These are phyloP conservation scores for Pichia norvegensis DNA, from an alignment of 1,139 yeast species.

Conservation along the genomic window DNA sequence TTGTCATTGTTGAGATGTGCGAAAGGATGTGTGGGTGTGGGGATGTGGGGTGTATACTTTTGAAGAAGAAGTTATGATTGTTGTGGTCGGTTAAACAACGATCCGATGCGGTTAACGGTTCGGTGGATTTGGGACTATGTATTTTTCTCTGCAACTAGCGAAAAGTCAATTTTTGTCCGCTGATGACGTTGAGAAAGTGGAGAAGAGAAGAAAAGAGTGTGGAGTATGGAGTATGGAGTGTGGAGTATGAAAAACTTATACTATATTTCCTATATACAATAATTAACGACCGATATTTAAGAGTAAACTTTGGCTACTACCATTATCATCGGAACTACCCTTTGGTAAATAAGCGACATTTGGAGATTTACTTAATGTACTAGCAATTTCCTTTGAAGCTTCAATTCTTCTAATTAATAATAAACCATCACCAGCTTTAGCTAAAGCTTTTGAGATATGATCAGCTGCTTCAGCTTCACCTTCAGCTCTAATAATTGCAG, in stretches of 20 bases:
- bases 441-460: constrained; percentile 84
- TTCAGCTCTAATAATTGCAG: constrained; percentile 92
- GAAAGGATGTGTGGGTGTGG: too few species aligned
- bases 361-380: constrained; percentile 71
- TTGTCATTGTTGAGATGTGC: not conserved
- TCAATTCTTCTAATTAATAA: constrained; percentile 91
- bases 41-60: too few species aligned
- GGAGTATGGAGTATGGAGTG: too few species aligned
- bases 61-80: too few species aligned
- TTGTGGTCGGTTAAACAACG: too few species aligned
- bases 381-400: constrained; percentile 93
- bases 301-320: constrained; percentile 39
- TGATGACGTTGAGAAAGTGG: too few species aligned
- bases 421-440: constrained; percentile 94
- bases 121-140: too few species aligned
- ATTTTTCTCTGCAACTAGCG: too few species aligned
- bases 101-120: too few species aligned
- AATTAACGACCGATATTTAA: constrained; percentile 50
- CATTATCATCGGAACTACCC: constrained; percentile 32
- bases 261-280: not conserved
- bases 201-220: too few species aligned
- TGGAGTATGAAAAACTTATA: too few species aligned
- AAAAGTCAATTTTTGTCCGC: too few species aligned
- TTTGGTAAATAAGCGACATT: constrained; percentile 90
- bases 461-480: constrained; percentile 99